Percentiles rank a stretch among this genome's conserved stretches.
These are phyloP conservation scores for Populus ilicifolia DNA, from an alignment of 345 rosid genomes.

Conservation along the genomic window DNA sequence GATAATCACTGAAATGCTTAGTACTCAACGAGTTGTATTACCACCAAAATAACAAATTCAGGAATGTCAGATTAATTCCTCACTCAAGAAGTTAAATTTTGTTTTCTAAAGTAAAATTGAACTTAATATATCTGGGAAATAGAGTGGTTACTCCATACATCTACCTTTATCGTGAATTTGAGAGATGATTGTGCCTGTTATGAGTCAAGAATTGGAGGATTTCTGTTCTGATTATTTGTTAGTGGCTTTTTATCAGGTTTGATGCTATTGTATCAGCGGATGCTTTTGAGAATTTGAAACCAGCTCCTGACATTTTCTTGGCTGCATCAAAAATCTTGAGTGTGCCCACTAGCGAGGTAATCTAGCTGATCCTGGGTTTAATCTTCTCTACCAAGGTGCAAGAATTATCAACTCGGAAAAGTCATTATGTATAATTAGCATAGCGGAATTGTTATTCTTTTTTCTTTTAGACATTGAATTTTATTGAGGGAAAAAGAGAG, in stretches of 20 bases:
- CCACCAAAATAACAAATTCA: not conserved
- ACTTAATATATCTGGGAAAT: not conserved
- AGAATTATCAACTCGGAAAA: not conserved
- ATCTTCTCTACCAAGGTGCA: not conserved
- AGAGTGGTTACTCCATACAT: not conserved
- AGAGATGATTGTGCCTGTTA: not conserved
- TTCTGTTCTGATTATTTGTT: slow-evolving; percentile 17
- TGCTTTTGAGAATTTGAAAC: slow-evolving; percentile 94
- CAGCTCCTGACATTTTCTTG: slow-evolving; percentile 95
- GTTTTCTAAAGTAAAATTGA: too few species aligned
- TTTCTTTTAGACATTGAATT: too few species aligned
- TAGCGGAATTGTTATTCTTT: too few species aligned
- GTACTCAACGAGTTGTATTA: not conserved
- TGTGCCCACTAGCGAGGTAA: slow-evolving; percentile 77
- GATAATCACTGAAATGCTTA: not conserved
- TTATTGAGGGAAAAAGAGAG: too few species aligned
- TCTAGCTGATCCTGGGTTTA: not conserved
- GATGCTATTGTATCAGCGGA: slow-evolving; percentile 98
- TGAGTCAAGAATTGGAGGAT: not conserved
- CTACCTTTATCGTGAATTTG: not conserved
- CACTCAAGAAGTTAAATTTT: too few species aligned
- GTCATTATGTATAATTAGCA: not conserved
- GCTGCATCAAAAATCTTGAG: slow-evolving; percentile 81
- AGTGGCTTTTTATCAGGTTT: slow-evolving; percentile 51
- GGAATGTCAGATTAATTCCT: too few species aligned